Evolutionary conservation across 495 filamentous ascomycete species (phyloP).

Genomic region (Penicillium paxilli): DNA sequence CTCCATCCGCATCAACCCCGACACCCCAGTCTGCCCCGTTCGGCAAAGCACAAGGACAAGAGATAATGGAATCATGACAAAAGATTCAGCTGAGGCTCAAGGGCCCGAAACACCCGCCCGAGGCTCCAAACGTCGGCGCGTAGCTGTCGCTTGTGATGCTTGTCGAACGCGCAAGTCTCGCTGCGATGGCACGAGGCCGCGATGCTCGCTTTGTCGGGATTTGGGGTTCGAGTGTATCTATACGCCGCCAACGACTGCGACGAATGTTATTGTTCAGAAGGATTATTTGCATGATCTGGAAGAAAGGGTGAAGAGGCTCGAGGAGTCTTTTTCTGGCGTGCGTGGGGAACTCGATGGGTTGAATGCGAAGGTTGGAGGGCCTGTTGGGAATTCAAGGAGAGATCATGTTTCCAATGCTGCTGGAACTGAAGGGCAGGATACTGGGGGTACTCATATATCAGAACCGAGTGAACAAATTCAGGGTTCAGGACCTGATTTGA

Average conservation of each 20-base stretch:
- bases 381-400: not conserved
- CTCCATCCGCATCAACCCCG: not conserved
- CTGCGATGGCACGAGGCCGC: slow-evolving; percentile 49
- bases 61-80: slow-evolving; percentile 1
- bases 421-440: not conserved
- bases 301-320: slow-evolving; percentile 18
- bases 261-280: slow-evolving; percentile 48
- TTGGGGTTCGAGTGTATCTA: slow-evolving; percentile 50
- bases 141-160: slow-evolving; percentile 43
- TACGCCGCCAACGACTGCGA: slow-evolving; percentile 32
- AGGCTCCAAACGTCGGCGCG: slow-evolving; percentile 32
- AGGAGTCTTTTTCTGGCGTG: slow-evolving; percentile 22
- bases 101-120: slow-evolving; percentile 1
- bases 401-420: not conserved
- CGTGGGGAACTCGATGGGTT: slow-evolving; percentile 28
- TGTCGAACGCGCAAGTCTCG: slow-evolving; percentile 49
- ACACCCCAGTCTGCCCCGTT: not conserved
- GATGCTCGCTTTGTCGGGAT: slow-evolving; percentile 42
- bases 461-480: not conserved
- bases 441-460: not conserved
- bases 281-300: slow-evolving; percentile 31
- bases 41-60: not conserved
- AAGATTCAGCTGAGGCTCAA: slow-evolving; percentile 1
- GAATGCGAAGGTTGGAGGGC: slow-evolving; percentile 12
- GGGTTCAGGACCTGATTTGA: slow-evolving; percentile 10